Base-by-base conservation (phyloP, 2,329 filamentous ascomycete genomes). In the Fonsecaea erecta region DNA sequence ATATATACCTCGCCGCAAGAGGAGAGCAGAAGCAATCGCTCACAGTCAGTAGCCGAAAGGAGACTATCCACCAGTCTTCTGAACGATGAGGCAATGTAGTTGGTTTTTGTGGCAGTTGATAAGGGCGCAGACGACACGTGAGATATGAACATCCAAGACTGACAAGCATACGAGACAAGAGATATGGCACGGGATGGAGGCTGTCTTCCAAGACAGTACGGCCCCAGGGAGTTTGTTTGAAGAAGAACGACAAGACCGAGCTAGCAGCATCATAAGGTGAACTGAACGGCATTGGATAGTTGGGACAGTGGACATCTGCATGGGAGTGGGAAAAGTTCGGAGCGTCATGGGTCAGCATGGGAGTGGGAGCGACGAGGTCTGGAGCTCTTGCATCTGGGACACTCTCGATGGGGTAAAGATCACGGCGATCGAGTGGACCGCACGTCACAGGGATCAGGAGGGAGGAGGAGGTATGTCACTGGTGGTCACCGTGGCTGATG, bases 391-490 rank as follows among this genome's bases (percentile, higher is more conserved):
- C 43, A 48, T 48, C 43, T 48, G 43, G n/a, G 43, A 55, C 37
- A 65, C 54, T 53, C 37, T 63, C 46, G 54, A 43, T 62, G 21
- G 21, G 60, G 56, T 52, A 66, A 52, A 54, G 57, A 58, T 67
- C 62, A 62, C 62, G 67, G 64, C 62, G 58, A 69, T 67, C 64
- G 7, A 65, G 67, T 69, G 67, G 67, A 62, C 51, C 60, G n/a
- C 46, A 64, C 40, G 63, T 65, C 62, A 65, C 54, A 32, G 43
- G 43, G 12, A 48, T 16, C 18, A 18, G 37, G 37, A 16, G 43
- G 37, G 37, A 16, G 2, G 37, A 40, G 37, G 37, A 6, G 35
- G 7, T 48, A 8, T n/a, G 18, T 48, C 21, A 24, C 18, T 3
- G 43, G 43, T 24, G 43, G 18, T 24, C 34, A 21, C n/a, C 21